phyloP scores from a whole-genome alignment of 441 rosid genomes.

The Populus trichocarpa region DNA sequence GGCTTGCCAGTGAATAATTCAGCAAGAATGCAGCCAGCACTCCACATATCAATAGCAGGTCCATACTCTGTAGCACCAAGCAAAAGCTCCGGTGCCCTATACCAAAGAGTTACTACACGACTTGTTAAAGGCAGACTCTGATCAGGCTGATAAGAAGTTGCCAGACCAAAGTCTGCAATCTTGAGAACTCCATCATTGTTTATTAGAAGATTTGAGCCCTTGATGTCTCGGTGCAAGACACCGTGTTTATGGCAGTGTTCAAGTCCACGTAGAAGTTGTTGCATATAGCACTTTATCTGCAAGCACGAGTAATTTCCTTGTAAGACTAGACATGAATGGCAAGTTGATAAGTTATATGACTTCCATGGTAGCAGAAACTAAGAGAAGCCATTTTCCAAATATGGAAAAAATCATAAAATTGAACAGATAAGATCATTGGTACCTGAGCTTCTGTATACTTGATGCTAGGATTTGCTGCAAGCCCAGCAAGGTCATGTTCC shows the following conservation, averaged over 20 bases:
- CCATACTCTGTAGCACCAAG: conserved; percentile 91
- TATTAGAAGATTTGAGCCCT: conserved; percentile 83
- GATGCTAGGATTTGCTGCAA: conserved; percentile 65
- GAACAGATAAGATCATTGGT: not conserved
- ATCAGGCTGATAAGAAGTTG: conserved; percentile 56
- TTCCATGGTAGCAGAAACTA: not conserved
- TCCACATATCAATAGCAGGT: conserved; percentile 88
- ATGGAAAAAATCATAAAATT: not conserved
- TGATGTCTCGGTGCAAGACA: conserved; percentile 86
- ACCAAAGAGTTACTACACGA: conserved; percentile 97
- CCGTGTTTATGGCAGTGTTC: conserved; percentile 84
- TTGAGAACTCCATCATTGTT: no score
- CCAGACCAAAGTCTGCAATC: conserved; percentile 93
- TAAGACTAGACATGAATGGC: not conserved
- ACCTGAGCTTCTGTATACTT: conserved; percentile 87
- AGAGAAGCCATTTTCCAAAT: not conserved
- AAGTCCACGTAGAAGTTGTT: conserved; percentile 78
- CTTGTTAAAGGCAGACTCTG: conserved; percentile 74
- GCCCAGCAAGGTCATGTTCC: conserved; percentile 95
- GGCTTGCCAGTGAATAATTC: conserved; percentile 61
- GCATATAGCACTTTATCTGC: conserved; percentile 90
- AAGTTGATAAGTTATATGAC: not conserved
- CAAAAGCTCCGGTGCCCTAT: conserved; percentile 93
- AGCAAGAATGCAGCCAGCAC: conserved; percentile 84
- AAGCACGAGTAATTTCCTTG: not conserved